phyloP scores from a whole-genome alignment of 495 filamentous ascomycete genomes.

The Durotheca rogersii region DNA sequence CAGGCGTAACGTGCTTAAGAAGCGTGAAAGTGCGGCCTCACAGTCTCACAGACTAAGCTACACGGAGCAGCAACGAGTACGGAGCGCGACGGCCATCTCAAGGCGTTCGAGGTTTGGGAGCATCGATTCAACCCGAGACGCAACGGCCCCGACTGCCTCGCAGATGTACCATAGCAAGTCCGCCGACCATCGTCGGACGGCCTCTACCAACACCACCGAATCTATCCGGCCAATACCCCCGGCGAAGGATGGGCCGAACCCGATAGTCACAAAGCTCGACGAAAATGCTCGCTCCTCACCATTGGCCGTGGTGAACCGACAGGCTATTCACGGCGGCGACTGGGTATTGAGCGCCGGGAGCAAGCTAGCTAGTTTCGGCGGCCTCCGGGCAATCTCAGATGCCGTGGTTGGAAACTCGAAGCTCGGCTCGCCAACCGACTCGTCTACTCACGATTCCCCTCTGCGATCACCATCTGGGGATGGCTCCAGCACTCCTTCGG shows the following conservation, averaged over 20 bases:
- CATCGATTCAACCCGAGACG: slow-evolving; percentile 56
- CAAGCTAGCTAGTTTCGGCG: slow-evolving; percentile 53
- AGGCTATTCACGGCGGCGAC: slow-evolving; percentile 53
- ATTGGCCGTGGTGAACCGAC: slow-evolving; percentile 49
- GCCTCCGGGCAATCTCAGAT: slow-evolving; percentile 80
- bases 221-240: slow-evolving; percentile 49
- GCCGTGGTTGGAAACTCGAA: slow-evolving; percentile 62
- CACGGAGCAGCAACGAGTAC: slow-evolving; percentile 66
- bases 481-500: slow-evolving; percentile 84
- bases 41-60: slow-evolving; percentile 70
- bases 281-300: slow-evolving; percentile 50
- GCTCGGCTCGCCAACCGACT: slow-evolving; percentile 53
- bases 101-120: slow-evolving; percentile 80
- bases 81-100: slow-evolving; percentile 59
- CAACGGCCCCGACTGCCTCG: slow-evolving; percentile 41
- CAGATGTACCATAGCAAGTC: slow-evolving; percentile 65
- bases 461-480: slow-evolving; percentile 70
- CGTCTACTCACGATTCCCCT: slow-evolving; percentile 64
- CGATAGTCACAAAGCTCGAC: slow-evolving; percentile 69
- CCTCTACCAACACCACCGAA: slow-evolving; percentile 51
- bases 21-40: slow-evolving; percentile 61
- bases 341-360: slow-evolving; percentile 55
- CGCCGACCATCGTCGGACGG: slow-evolving; percentile 47
- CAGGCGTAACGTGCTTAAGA: slow-evolving; percentile 74
- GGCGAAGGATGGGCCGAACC: slow-evolving; percentile 50